phyloP scores from a whole-genome alignment of 179 eudicot genomes.

The Nepenthes alata region DNA sequence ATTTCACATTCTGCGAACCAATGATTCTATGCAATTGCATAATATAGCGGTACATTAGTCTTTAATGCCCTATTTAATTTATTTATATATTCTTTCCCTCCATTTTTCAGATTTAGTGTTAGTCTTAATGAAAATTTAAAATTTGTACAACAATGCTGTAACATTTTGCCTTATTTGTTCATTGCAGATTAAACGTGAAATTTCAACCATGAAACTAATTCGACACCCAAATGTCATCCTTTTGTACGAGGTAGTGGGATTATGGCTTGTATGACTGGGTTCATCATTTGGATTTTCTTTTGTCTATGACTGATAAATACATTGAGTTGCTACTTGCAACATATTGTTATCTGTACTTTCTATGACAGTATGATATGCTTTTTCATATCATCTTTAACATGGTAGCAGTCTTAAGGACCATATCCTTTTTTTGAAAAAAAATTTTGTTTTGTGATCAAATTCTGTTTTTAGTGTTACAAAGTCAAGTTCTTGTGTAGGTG shows the following conservation, averaged over 20 bases:
- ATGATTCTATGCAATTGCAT: too few relatives aligned
- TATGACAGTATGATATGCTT: neutral
- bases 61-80: too few relatives aligned
- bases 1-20: too few relatives aligned
- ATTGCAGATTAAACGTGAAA: slow-evolving; percentile 81
- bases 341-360: too few relatives aligned
- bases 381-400: neutral
- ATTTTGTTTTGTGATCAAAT: slow-evolving; percentile 8
- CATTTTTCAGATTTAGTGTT: too few relatives aligned
- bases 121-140: too few relatives aligned
- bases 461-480: slow-evolving; percentile 15
- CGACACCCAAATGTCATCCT: slow-evolving; percentile 84
- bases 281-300: neutral
- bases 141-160: too few relatives aligned
- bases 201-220: slow-evolving; percentile 73
- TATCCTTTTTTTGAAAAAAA: neutral
- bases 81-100: too few relatives aligned
- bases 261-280: neutral
- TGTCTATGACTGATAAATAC: too few relatives aligned
- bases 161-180: neutral
- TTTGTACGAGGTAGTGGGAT: slow-evolving; percentile 44
- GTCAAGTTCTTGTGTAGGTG: slow-evolving; percentile 34
- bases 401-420: neutral
- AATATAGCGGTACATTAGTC: too few relatives aligned
- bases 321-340: too few relatives aligned